Base-by-base conservation (phyloP, 164 flowering plant species). In the Magnolia kwangsiensis region DNA sequence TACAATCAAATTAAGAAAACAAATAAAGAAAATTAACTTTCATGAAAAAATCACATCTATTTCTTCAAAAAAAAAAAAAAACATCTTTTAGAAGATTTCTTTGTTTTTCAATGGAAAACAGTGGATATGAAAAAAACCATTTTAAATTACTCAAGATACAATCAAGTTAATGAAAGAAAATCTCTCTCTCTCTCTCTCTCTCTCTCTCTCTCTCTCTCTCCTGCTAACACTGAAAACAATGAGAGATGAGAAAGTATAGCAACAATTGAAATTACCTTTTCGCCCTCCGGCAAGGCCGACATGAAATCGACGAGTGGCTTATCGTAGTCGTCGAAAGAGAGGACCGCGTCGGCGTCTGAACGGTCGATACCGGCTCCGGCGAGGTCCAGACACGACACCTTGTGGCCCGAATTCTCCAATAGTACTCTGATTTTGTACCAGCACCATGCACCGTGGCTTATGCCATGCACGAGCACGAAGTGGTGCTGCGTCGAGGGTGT, bases 391-490 rank as follows among this genome's bases (percentile, higher is more conserved):
- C 93, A 90, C 0, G 96, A 58, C 23, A 91, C 96, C 37, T 70
- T 84, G 78, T 80, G 84, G 71, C 98, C 98, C 1, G 88, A 86
- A 58, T 75, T 84, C 89, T 92, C 92, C 87, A 94, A 75, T 2
- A 89, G 86, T 31, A 84, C 73, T 67, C 84, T 65, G 77, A 91
- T 76, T 76, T 88, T 92, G 89, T 89, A 95, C 98, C 98, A 95
- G 82, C 98, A 92, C 98, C 98, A 95, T 0, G 78, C 89, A 67
- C 97, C 98, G 9, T 86, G 88, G 6, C 92, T 50, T 5, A 87
- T 65, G 1, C 97, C 98, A 74, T 95, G 98, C 4, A 95, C 85
- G 63, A 94, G 73, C 31, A 94, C 90, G 61, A 92, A 92, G 86
- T 92, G 98, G 3, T 69, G 72, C 7, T 71, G 63, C 45, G 49